Evolutionary conservation across 108 stramenopile species (phyloP), one percentile per base, ranked within the genome.

Genomic region (Fistulifera pelliculosa): DNA sequence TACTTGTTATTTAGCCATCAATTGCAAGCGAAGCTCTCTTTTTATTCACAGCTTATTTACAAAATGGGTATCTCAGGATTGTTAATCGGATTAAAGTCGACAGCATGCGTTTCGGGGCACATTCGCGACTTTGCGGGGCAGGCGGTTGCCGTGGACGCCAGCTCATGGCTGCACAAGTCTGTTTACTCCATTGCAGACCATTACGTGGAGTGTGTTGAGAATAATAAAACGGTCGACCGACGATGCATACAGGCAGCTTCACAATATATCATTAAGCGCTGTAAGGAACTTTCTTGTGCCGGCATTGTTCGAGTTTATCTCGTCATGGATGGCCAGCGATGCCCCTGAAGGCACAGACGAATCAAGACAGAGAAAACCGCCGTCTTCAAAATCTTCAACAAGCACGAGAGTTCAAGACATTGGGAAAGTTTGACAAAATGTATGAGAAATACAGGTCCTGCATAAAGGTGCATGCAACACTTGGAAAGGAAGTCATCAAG

Each of bases 131-230:
- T 81, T 63, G 38, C 65, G 12, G 51, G 52, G 58, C 50, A 72
- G 58, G 74, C 73, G 3, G 42, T 93, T 17, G 84, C 86, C n/a
- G 57, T 90, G 40, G 87, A 94, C 48, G 76, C 87, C 0, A 80
- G 84, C 27, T 90, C 83, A 14, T 88, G 90, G 89, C 68, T 94
- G 39, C 79, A 85, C 77, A 85, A 79, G 48, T 74, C 79, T n/a
- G 87, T 73, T 8, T 89, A 93, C 67, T 69, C 80, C 54, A 75
- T 85, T 53, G 73, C 91, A 24, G 76, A 80, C 31, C 68, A 57
- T 12, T 79, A 86, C 35, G 84, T 84, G 41, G 91, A 89, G 51
- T 40, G 75, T 18, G 68, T 69, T 27, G 82, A 81, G 47, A 35
- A 35, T 35, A 4, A 45, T 19, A 23, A 44, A 27, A 43, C 45